A percentile compares a stretch with the other conserved stretches of the same genome.
These are phyloP conservation scores for Exophiala sp. DNA, from an alignment of 2,329 filamentous ascomycete species.

Conservation along the genomic window DNA sequence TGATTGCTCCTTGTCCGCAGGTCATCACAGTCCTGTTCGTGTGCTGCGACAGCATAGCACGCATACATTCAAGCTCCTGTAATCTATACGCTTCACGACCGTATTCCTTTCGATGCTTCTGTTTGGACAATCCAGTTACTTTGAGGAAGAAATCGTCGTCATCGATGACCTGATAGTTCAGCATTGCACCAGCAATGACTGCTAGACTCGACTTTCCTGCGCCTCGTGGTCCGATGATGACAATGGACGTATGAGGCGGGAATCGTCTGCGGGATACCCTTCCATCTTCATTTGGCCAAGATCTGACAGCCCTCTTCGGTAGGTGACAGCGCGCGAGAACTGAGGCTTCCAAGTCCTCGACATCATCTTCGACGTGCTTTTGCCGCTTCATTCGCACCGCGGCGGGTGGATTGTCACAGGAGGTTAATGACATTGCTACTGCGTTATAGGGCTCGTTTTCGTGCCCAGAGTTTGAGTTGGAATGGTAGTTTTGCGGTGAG, in stretches of 20 bases:
- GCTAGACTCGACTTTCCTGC: constrained; percentile 42
- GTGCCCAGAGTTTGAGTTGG: too few species aligned
- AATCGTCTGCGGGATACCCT: constrained; percentile 16
- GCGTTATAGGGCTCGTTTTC: too few species aligned
- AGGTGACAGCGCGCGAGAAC: too few species aligned
- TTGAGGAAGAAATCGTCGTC: constrained; percentile 42
- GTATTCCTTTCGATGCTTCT: constrained; percentile 36
- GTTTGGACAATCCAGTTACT: constrained; percentile 37
- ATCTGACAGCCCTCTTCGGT: too few species aligned
- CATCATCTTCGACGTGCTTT: too few species aligned
- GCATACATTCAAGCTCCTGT: constrained; percentile 39
- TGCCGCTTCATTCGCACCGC: too few species aligned
- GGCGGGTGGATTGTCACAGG: too few species aligned
- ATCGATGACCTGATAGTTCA: constrained; percentile 40
- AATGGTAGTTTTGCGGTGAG: too few species aligned
- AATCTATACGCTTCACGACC: constrained; percentile 40
- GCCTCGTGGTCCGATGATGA: constrained; percentile 41
- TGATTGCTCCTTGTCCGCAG: constrained; percentile 39
- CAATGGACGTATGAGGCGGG: constrained; percentile 36
- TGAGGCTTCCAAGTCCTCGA: too few species aligned
- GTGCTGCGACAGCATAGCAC: constrained; percentile 41
- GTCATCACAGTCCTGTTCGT: constrained; percentile 38
- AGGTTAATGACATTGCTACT: too few species aligned
- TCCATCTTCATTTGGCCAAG: background rate
- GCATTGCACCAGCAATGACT: constrained; percentile 39